phyloP scores from a whole-genome alignment of 352 stramenopile species.

The Globisporangium perplexum region DNA sequence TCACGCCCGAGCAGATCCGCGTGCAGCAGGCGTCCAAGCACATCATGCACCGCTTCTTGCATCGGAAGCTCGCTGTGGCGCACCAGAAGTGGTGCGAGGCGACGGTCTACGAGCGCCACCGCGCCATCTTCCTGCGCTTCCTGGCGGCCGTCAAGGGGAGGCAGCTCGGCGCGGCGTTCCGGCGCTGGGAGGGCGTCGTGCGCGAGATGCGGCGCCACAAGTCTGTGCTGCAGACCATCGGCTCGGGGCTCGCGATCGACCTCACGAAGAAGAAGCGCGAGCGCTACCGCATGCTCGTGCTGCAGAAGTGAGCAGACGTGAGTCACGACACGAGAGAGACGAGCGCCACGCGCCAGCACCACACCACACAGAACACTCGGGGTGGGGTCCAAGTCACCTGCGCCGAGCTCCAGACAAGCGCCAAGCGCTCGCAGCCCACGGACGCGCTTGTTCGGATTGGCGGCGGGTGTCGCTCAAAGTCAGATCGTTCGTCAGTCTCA shows the following conservation, averaged over 20 bases:
- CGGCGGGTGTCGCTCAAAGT: neutral
- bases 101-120: slow-evolving; percentile 42
- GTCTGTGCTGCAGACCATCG: slow-evolving; percentile 29
- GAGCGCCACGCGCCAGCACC: neutral
- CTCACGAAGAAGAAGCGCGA: slow-evolving; percentile 58
- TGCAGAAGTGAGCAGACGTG: slow-evolving; percentile 40
- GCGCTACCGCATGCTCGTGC: slow-evolving; percentile 58
- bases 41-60: slow-evolving; percentile 40
- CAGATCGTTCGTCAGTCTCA: neutral
- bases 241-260: slow-evolving; percentile 49
- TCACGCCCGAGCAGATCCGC: slow-evolving; percentile 39
- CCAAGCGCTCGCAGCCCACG: too few relatives aligned
- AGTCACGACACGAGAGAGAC: neutral
- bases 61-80: slow-evolving; percentile 29
- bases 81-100: slow-evolving; percentile 36
- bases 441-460: neutral
- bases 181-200: slow-evolving; percentile 43
- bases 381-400: neutral
- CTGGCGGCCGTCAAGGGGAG: slow-evolving; percentile 33
- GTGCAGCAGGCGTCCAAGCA: slow-evolving; percentile 43
- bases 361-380: neutral
- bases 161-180: slow-evolving; percentile 52
- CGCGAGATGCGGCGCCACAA: slow-evolving; percentile 42
- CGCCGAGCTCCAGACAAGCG: too few relatives aligned
- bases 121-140: slow-evolving; percentile 35